phyloP scores from a whole-genome alignment of 2,329 filamentous ascomycete species.

The Microcyclosporella mali region DNA sequence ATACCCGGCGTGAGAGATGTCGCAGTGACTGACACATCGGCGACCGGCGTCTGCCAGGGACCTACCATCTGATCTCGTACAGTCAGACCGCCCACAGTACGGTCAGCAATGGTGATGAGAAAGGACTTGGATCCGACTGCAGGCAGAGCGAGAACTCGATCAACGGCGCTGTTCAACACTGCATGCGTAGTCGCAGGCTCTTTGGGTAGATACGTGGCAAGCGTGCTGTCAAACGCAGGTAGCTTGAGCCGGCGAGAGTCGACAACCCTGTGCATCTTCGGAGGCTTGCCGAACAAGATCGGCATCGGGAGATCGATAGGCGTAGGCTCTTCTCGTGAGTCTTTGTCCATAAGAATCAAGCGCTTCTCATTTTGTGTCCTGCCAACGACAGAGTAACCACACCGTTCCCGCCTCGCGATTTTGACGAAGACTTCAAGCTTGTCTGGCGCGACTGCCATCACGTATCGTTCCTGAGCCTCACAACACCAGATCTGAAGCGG shows the following conservation, averaged over 20 bases:
- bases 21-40: conserved; percentile 87
- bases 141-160: conserved; percentile 76
- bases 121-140: conserved; percentile 96
- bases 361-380: conserved; percentile 65
- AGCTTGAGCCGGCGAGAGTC: conserved; percentile 62
- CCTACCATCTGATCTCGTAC: conserved; percentile 93
- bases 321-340: conserved; percentile 65
- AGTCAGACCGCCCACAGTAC: conserved; percentile 83
- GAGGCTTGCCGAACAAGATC: conserved; percentile 78
- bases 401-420: conserved; percentile 74
- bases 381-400: conserved; percentile 87
- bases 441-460: conserved; percentile 77
- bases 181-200: conserved; percentile 31
- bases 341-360: conserved; percentile 74
- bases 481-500: conserved; percentile 98
- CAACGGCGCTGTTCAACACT: conserved; percentile 57
- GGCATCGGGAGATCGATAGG: conserved; percentile 88
- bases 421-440: conserved; percentile 65
- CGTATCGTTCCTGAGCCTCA: conserved; percentile 93
- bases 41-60: conserved; percentile 89
- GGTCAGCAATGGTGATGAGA: conserved; percentile 91
- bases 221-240: conserved; percentile 66
- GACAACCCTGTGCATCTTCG: conserved; percentile 72
- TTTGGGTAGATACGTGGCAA: conserved; percentile 61
- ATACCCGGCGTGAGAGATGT: conserved; percentile 69